Conservation (phyloP, 2,329 filamentous ascomycete species). For the Epichloe gansuensis region DNA sequence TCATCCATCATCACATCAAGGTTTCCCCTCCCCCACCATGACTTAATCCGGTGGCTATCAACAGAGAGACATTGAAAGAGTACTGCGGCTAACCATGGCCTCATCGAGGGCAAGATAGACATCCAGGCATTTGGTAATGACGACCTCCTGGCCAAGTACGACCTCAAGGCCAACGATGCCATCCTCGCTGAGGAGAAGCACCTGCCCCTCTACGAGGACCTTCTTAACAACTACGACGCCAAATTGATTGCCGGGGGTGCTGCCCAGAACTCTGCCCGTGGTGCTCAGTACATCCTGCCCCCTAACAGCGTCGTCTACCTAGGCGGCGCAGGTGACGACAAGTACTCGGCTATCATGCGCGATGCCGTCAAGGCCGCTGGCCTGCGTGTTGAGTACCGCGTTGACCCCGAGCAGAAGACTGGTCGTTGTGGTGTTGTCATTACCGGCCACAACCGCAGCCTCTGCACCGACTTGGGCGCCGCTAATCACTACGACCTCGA, state of each 20-base stretch:
- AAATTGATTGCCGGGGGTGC: constrained; percentile 93
- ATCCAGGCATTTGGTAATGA: constrained; percentile 82
- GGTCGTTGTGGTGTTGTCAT: constrained; percentile 94
- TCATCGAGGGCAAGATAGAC: constrained; percentile 36
- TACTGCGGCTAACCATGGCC: background rate
- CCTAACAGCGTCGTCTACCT: constrained; percentile 85
- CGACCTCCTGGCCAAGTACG: constrained; percentile 81
- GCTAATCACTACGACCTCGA: constrained; percentile 96
- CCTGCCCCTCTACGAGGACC: constrained; percentile 78
- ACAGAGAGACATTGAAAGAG: background rate
- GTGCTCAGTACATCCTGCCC: constrained; percentile 90
- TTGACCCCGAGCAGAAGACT: constrained; percentile 72
- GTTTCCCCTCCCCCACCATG: background rate
- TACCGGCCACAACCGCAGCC: constrained; percentile 86
- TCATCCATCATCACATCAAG: constrained; percentile 1
- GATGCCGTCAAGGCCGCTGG: constrained; percentile 80
- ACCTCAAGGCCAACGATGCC: constrained; percentile 88
- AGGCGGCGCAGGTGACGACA: constrained; percentile 88
- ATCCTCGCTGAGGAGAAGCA: constrained; percentile 94
- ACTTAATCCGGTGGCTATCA: background rate
- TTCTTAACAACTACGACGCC: constrained; percentile 81
- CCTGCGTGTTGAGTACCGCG: constrained; percentile 86
- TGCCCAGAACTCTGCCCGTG: constrained; percentile 93
- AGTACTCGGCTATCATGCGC: constrained; percentile 80
- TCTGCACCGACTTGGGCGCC: constrained; percentile 90